phyloP scores from a whole-genome alignment of 805 yeast species.

The Barnettozyma vustinii region DNA sequence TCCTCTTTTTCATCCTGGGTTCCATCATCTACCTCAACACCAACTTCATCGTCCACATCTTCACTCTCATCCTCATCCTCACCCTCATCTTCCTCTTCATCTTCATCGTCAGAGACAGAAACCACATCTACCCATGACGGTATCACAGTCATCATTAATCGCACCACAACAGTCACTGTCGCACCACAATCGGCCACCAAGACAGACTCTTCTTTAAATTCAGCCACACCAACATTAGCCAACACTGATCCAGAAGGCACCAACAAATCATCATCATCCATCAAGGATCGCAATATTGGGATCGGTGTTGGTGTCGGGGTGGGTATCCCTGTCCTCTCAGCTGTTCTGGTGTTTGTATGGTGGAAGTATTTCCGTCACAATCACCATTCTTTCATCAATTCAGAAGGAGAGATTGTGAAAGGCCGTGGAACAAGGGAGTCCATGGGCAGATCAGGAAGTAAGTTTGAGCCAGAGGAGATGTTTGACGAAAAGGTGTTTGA shows the following conservation, averaged over 20 bases:
- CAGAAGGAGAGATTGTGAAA: constrained; percentile 24
- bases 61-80: background rate
- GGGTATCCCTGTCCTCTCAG: constrained; percentile 50
- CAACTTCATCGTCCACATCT: background rate
- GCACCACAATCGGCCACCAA: constrained; percentile 20
- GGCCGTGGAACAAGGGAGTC: background rate
- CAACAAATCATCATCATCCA: constrained; percentile 22
- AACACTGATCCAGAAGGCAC: constrained; percentile 1
- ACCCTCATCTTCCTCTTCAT: background rate
- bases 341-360: constrained; percentile 9
- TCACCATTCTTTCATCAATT: constrained; percentile 18
- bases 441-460: background rate
- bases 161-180: constrained; percentile 15
- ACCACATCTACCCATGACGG: constrained; percentile 12
- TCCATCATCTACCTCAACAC: background rate
- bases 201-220: constrained; percentile 24
- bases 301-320: constrained; percentile 68
- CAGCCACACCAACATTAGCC: constrained; percentile 21
- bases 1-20: constrained; percentile 1
- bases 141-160: constrained; percentile 17
- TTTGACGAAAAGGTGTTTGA: constrained; percentile 24
- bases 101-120: constrained; percentile 1
- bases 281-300: constrained; percentile 43
- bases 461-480: constrained; percentile 20
- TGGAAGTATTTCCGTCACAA: constrained; percentile 11